phyloP scores from a whole-genome alignment of 768 basidiomycete genomes.

The Amanita polypyramis region DNA sequence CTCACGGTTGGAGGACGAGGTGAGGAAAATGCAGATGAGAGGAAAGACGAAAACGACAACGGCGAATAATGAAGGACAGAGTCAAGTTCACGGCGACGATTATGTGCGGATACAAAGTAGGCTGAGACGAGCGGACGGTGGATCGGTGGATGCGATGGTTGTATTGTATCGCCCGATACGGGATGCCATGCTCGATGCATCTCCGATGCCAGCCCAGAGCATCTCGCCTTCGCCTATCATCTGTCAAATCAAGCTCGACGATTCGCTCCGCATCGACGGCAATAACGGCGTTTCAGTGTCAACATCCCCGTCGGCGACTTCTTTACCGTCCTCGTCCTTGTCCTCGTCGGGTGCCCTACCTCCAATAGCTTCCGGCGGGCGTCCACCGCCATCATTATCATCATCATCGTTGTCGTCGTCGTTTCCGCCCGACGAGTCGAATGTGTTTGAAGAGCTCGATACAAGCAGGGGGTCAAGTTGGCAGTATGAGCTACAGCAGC shows the following conservation, averaged over 20 bases:
- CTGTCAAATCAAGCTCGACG: conserved; percentile 25
- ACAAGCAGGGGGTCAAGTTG: conserved; percentile 64
- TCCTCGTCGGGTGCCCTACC: neutral
- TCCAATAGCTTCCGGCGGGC: neutral
- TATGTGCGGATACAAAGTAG: conserved; percentile 19
- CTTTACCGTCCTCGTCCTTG: conserved; percentile 5
- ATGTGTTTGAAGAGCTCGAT: conserved; percentile 70
- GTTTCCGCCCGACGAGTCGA: neutral
- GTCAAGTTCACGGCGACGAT: conserved; percentile 5
- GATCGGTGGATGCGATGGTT: conserved; percentile 13
- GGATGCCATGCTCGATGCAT: conserved; percentile 6
- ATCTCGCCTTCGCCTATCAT: conserved; percentile 27
- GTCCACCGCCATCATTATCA: too few relatives aligned
- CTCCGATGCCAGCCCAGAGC: conserved; percentile 9
- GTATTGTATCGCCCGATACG: conserved; percentile 22
- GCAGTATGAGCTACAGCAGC: conserved; percentile 89
- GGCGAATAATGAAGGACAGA: neutral
- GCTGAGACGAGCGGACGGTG: conserved; percentile 28
- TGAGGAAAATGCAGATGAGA: conserved; percentile 13
- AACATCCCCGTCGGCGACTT: conserved; percentile 8
- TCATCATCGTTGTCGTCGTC: too few relatives aligned
- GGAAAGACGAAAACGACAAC: conserved; percentile 10
- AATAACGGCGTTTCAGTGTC: neutral
- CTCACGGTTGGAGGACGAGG: conserved; percentile 13
- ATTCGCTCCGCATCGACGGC: conserved; percentile 8